A percentile compares a stretch with the other conserved stretches of the same genome.
These are phyloP conservation scores for Cryphonectria parasitica DNA, from an alignment of 2,329 filamentous ascomycete species.

Conservation along the genomic window DNA sequence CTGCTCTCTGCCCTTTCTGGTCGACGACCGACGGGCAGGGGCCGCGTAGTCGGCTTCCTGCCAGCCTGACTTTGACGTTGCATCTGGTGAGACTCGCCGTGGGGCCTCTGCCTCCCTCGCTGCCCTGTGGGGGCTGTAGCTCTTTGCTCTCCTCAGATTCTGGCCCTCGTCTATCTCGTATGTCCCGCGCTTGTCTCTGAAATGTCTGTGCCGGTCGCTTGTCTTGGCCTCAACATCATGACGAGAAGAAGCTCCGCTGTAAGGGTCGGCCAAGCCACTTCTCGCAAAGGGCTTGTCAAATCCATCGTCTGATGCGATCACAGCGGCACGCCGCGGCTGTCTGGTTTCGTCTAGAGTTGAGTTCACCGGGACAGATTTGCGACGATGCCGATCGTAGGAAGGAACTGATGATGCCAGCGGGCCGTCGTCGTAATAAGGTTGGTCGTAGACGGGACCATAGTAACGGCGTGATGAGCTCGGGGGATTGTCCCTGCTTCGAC, in stretches of 20 bases:
- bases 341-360: constrained; percentile 2
- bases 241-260: constrained; percentile 15
- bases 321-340: constrained; percentile 17
- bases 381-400: constrained; percentile 23
- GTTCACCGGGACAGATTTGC: constrained; percentile 21
- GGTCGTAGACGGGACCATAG: constrained; percentile 22
- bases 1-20: constrained; percentile 12
- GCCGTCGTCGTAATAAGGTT: constrained; percentile 18
- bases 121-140: constrained; percentile 25
- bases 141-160: constrained; percentile 24
- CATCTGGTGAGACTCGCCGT: constrained; percentile 15
- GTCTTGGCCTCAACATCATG: constrained; percentile 25
- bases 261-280: constrained; percentile 1
- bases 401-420: constrained; percentile 2
- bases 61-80: constrained; percentile 18
- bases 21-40: constrained; percentile 3
- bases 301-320: constrained; percentile 26
- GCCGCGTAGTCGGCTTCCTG: constrained; percentile 13
- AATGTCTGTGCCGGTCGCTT: constrained; percentile 15
- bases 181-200: constrained; percentile 23
- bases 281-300: constrained; percentile 9
- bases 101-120: constrained; percentile 21
- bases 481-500: constrained; percentile 22
- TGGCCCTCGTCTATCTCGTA: constrained; percentile 24
- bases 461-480: constrained; percentile 21